Evolutionary conservation across 1,284 basidiomycete species (phyloP).

Genomic region (Malassezia nana): DNA sequence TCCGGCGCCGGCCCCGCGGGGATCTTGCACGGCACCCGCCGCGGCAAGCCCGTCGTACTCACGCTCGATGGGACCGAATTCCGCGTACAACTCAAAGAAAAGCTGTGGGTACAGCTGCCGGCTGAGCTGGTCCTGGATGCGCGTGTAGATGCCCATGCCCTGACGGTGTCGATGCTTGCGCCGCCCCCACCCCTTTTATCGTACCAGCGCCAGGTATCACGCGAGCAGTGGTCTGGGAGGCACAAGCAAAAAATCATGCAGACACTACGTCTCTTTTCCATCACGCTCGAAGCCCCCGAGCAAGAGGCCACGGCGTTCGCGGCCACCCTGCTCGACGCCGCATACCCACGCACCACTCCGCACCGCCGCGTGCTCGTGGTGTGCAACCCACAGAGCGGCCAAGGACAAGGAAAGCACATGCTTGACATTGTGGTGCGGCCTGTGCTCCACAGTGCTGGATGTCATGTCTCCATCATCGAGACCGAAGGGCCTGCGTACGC

Average conservation of each 20-base stretch:
- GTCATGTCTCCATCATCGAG: slow-evolving; percentile 58
- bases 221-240: slow-evolving; percentile 11
- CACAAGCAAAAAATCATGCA: slow-evolving; percentile 16
- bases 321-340: slow-evolving; percentile 21
- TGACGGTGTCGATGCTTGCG: slow-evolving; percentile 2
- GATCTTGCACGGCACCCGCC: background rate
- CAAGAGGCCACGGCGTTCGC: slow-evolving; percentile 20
- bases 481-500: slow-evolving; percentile 58
- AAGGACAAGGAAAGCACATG: slow-evolving; percentile 62
- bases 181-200: background rate
- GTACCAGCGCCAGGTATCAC: background rate
- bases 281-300: background rate
- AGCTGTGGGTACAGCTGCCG: slow-evolving; percentile 2
- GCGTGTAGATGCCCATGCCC: background rate
- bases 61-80: background rate
- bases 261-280: background rate
- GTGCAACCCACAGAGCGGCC: slow-evolving; percentile 79
- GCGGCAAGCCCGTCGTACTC: background rate
- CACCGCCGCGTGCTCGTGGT: slow-evolving; percentile 53
- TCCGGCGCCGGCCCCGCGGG: background rate
- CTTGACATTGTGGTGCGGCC: slow-evolving; percentile 66
- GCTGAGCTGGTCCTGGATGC: slow-evolving; percentile 11
- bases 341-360: slow-evolving; percentile 22
- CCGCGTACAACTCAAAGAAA: background rate
- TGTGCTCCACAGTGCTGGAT: slow-evolving; percentile 67